phyloP scores from a whole-genome alignment of 1,284 basidiomycete species.

The Mrakiaceae sp. region DNA sequence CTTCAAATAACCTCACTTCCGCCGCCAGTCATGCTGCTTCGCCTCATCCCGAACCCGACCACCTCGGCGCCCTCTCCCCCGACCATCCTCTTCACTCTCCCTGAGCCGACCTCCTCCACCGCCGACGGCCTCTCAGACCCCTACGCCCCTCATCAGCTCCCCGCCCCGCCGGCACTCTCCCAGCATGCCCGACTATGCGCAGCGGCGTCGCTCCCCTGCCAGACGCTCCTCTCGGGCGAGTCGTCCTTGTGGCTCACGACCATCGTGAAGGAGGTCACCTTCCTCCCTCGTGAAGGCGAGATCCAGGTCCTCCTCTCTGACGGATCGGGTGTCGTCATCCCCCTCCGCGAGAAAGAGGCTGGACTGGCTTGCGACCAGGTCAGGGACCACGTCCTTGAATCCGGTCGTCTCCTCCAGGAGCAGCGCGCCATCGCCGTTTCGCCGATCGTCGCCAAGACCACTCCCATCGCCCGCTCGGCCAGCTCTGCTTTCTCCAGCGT shows the following conservation, averaged over 20 bases:
- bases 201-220: constrained; percentile 33
- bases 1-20: not conserved
- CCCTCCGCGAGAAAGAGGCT: constrained; percentile 20
- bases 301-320: constrained; percentile 33
- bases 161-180: constrained; percentile 34
- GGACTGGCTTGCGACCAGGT: constrained; percentile 26
- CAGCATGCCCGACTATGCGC: constrained; percentile 31
- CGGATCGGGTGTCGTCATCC: constrained; percentile 26
- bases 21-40: constrained; percentile 50
- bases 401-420: constrained; percentile 1
- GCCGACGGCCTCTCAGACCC: not conserved
- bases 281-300: constrained; percentile 26
- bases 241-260: constrained; percentile 35
- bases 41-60: constrained; percentile 45
- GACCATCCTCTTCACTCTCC: constrained; percentile 58
- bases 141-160: constrained; percentile 15
- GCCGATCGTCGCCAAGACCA: not conserved
- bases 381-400: constrained; percentile 28
- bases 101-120: constrained; percentile 36
- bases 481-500: not conserved
- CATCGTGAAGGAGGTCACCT: constrained; percentile 34
- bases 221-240: constrained; percentile 34
- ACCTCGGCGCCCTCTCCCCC: constrained; percentile 44
- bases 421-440: not conserved
- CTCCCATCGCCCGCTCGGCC: not conserved